phyloP scores from a whole-genome alignment of 345 rosid species.

The Brassica juncea region DNA sequence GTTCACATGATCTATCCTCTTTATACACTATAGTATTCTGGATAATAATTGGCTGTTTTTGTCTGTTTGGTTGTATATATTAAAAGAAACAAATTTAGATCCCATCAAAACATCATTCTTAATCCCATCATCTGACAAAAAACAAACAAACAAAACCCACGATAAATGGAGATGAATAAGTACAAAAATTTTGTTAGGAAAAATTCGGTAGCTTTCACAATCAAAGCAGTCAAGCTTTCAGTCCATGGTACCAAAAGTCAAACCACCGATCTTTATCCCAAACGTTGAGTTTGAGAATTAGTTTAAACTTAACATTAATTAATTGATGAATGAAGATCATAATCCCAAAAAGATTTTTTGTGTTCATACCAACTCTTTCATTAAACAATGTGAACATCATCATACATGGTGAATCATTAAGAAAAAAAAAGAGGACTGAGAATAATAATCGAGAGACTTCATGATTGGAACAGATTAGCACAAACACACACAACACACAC shows the following conservation, averaged over 20 bases:
- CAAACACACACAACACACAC: conserved; percentile 18
- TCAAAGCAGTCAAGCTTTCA: conserved; percentile 9
- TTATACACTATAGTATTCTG: neutral
- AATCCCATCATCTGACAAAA: neutral
- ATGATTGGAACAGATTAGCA: conserved; percentile 20
- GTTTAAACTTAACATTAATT: neutral
- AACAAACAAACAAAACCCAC: neutral
- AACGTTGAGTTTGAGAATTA: conserved; percentile 21
- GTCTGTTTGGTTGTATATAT: neutral
- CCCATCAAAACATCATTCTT: neutral
- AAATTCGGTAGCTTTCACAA: conserved; percentile 27
- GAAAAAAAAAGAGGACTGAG: neutral
- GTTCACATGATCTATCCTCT: conserved; percentile 10
- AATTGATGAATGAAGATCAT: conserved; percentile 8
- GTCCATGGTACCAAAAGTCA: conserved; percentile 22
- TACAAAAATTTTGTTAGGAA: neutral
- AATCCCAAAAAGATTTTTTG: neutral
- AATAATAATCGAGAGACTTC: conserved; percentile 20
- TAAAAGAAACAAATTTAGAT: neutral
- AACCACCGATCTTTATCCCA: conserved; percentile 11
- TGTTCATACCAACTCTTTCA: conserved; percentile 16
- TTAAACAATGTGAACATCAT: conserved; percentile 18
- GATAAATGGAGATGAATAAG: neutral
- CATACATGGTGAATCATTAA: conserved; percentile 16
- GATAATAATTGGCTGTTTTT: neutral